A percentile compares a stretch with the other conserved stretches of the same genome.
These are phyloP conservation scores for Flaveria sonorensis DNA, from an alignment of 129 eudicot species.

Conservation along the genomic window DNA sequence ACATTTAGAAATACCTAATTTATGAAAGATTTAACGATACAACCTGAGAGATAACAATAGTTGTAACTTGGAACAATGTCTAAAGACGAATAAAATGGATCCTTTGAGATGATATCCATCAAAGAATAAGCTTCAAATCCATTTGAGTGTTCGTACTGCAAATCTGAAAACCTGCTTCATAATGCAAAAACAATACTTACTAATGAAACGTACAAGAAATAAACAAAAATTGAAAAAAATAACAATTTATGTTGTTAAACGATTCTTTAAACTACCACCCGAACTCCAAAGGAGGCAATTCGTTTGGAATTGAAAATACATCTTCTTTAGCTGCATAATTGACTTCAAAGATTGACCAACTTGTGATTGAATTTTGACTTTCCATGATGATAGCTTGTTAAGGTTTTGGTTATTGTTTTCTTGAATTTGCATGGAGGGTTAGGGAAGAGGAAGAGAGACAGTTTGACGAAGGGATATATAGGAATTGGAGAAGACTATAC, in stretches of 20 bases:
- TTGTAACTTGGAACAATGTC: conserved; percentile 39
- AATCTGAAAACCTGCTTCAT: conserved; percentile 30
- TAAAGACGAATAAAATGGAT: conserved; percentile 46
- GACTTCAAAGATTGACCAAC: conserved; percentile 44
- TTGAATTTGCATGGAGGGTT: neutral
- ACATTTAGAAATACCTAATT: neutral
- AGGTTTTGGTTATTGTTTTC: neutral
- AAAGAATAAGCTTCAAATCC: conserved; percentile 36
- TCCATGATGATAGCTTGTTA: conserved; percentile 38
- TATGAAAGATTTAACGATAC: neutral
- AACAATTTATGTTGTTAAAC: neutral
- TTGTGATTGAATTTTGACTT: conserved; percentile 24
- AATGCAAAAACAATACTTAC: neutral
- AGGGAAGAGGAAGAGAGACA: conserved; percentile 33
- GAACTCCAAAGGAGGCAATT: conserved; percentile 52
- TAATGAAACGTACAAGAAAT: neutral
- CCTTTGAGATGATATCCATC: conserved; percentile 30
- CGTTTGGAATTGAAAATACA: conserved; percentile 44
- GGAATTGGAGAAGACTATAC: conserved; percentile 38
- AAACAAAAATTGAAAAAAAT: neutral
- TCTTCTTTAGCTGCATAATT: conserved; percentile 31
- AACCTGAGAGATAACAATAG: conserved; percentile 47
- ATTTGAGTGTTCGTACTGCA: conserved; percentile 19
- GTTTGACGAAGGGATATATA: conserved; percentile 15
- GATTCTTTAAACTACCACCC: conserved; percentile 32